Evolutionary conservation across 495 filamentous ascomycete genomes (phyloP).

Genomic region (Bacidia rubella): DNA sequence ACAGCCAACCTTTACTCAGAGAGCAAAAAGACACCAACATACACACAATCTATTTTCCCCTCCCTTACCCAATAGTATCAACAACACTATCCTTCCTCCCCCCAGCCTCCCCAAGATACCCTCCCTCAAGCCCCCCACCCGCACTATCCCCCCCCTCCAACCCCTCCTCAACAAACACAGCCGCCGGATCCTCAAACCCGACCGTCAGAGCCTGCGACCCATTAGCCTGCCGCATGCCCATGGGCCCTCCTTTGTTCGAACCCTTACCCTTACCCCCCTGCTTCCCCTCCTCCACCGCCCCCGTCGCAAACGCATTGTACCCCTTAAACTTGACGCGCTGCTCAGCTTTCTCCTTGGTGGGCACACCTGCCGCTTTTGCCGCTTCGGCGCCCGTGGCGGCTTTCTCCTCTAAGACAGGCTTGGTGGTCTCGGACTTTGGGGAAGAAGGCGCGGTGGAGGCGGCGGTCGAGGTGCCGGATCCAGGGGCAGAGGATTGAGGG

Average conservation of each 20-base stretch:
- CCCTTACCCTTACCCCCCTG: not conserved
- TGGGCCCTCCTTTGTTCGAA: too few relatives aligned
- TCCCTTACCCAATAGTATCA: not conserved
- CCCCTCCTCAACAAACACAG: not conserved
- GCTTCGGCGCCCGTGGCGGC: not conserved
- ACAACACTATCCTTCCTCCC: not conserved
- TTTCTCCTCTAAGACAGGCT: not conserved
- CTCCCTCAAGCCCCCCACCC: not conserved
- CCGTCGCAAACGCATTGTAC: not conserved
- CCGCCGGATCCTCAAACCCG: conserved; percentile 1
- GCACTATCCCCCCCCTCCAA: not conserved
- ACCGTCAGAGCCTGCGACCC: not conserved
- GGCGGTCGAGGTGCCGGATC: not conserved
- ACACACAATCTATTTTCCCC: not conserved
- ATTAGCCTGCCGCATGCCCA: too few relatives aligned
- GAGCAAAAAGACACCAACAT: too few relatives aligned
- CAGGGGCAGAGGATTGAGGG: not conserved
- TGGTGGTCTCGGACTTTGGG: not conserved
- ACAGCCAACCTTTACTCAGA: too few relatives aligned
- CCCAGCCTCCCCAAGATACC: not conserved
- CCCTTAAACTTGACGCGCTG: not conserved
- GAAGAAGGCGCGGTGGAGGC: not conserved
- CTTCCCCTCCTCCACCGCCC: not conserved
- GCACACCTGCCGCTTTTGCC: not conserved
- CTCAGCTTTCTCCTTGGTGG: not conserved